Evolutionary conservation across 306 rosid genomes (phyloP).

Genomic region (Dalbergia cochinchinensis): DNA sequence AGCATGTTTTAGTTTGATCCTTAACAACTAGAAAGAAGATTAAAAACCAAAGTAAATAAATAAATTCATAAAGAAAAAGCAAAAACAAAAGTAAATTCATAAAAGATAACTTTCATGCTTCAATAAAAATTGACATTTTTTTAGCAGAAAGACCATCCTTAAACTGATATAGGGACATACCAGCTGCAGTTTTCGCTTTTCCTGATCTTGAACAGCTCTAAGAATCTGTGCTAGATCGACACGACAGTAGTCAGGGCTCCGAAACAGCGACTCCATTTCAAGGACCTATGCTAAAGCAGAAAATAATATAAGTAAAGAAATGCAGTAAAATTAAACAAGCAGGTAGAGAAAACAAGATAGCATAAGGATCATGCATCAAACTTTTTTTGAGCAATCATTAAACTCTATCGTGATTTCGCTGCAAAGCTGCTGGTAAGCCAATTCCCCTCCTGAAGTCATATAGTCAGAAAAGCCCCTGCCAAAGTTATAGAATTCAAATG

Average conservation of each 20-base stretch:
- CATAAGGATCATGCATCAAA: constrained; percentile 43
- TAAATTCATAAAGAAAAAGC: neutral
- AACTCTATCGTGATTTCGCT: constrained; percentile 81
- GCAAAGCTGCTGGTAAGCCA: constrained; percentile 79
- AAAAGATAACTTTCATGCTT: constrained; percentile 12
- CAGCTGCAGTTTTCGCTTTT: constrained; percentile 81
- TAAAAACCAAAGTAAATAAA: constrained; percentile 9
- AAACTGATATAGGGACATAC: constrained; percentile 52
- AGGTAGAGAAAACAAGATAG: neutral
- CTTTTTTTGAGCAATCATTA: constrained; percentile 84
- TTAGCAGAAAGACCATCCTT: constrained; percentile 6
- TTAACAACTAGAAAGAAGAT: neutral
- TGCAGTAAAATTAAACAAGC: constrained; percentile 27
- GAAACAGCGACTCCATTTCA: constrained; percentile 71
- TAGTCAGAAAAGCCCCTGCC: constrained; percentile 82
- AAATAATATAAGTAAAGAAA: constrained; percentile 43
- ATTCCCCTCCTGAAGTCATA: constrained; percentile 71
- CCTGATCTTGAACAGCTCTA: constrained; percentile 88
- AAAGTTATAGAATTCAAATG: constrained; percentile 30
- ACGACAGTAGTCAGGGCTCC: constrained; percentile 62
- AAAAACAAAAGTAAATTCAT: neutral
- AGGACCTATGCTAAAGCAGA: constrained; percentile 67
- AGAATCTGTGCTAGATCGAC: constrained; percentile 84
- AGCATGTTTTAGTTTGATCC: constrained; percentile 27
- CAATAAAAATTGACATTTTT: constrained; percentile 13